These are phyloP conservation scores for Coemansia sp. DNA, from an alignment of 192 early-diverging fungal species.

Conservation along the genomic window DNA sequence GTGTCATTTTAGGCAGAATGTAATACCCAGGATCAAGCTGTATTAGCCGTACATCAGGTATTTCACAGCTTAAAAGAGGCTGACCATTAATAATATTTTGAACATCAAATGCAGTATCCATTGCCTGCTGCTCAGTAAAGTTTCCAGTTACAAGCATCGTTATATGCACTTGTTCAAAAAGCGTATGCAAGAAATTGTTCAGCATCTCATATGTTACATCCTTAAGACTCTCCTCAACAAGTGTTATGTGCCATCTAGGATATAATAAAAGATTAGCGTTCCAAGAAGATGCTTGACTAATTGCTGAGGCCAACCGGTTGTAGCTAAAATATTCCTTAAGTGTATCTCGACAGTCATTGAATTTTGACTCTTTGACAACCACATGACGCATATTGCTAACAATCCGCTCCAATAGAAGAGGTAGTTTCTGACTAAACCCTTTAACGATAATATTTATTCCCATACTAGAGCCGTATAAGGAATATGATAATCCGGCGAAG, in stretches of 20 bases:
- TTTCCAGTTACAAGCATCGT: constrained; percentile 83
- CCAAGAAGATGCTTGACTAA: too few species aligned
- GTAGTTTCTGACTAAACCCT: constrained; percentile 84
- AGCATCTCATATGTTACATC: constrained; percentile 72
- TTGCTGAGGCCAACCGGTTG: too few species aligned
- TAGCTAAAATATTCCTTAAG: too few species aligned
- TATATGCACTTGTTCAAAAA: constrained; percentile 65
- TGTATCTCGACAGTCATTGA: too few species aligned
- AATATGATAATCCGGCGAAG: constrained; percentile 73
- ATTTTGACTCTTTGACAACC: constrained; percentile 42
- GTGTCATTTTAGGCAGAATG: constrained; percentile 13
- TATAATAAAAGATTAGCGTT: too few species aligned
- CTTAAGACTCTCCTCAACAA: constrained; percentile 59
- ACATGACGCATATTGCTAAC: constrained; percentile 61
- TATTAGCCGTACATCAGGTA: neutral
- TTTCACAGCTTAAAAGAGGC: constrained; percentile 35
- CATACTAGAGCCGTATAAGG: constrained; percentile 62
- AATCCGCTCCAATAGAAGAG: constrained; percentile 63
- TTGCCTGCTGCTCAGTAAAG: constrained; percentile 60
- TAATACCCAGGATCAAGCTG: constrained; percentile 27
- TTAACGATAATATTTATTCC: constrained; percentile 59
- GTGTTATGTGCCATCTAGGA: too few species aligned
- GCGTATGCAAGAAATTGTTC: constrained; percentile 64
- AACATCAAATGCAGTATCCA: constrained; percentile 57
- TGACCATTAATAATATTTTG: constrained; percentile 59